Evolutionary conservation across 164 flowering plant species (phyloP).

Genomic region (Paratinospora sagittata): DNA sequence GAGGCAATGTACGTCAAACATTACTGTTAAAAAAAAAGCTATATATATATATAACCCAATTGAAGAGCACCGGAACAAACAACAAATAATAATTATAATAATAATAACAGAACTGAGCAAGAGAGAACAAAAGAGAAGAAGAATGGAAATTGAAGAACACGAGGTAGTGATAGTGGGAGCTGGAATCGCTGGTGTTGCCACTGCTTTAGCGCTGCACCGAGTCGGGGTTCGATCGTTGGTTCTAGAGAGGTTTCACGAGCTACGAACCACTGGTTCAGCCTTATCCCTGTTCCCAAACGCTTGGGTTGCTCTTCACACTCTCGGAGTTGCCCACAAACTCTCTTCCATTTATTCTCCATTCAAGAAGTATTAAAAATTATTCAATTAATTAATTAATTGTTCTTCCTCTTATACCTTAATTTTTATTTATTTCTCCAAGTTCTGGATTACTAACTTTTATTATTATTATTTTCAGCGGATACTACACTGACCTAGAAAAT

Average conservation of each 20-base stretch:
- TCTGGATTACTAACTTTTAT: neutral
- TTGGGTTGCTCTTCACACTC: slow-evolving; percentile 30
- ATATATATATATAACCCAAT: too few relatives aligned
- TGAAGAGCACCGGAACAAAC: too few relatives aligned
- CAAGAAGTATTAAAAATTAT: slow-evolving; percentile 17
- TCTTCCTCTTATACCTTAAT: neutral
- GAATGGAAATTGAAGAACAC: neutral
- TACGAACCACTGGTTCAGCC: slow-evolving; percentile 27
- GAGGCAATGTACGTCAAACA: too few relatives aligned
- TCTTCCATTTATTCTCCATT: slow-evolving; percentile 20
- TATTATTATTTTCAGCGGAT: neutral
- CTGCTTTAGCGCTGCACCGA: slow-evolving; percentile 20
- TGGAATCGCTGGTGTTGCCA: too few relatives aligned
- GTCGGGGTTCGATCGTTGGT: slow-evolving; percentile 21
- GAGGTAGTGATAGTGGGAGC: slow-evolving; percentile 29
- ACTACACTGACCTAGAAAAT: neutral
- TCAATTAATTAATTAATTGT: too few relatives aligned
- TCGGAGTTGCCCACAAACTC: slow-evolving; percentile 38
- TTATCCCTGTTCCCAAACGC: slow-evolving; percentile 29
- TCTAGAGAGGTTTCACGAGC: slow-evolving; percentile 18
- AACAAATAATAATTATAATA: too few relatives aligned
- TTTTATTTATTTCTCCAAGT: neutral
- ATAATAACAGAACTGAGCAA: too few relatives aligned
- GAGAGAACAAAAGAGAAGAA: too few relatives aligned
- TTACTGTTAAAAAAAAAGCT: too few relatives aligned